Base-by-base conservation (phyloP, 2,329 filamentous ascomycete genomes). In the Microdochium bolleyi region DNA sequence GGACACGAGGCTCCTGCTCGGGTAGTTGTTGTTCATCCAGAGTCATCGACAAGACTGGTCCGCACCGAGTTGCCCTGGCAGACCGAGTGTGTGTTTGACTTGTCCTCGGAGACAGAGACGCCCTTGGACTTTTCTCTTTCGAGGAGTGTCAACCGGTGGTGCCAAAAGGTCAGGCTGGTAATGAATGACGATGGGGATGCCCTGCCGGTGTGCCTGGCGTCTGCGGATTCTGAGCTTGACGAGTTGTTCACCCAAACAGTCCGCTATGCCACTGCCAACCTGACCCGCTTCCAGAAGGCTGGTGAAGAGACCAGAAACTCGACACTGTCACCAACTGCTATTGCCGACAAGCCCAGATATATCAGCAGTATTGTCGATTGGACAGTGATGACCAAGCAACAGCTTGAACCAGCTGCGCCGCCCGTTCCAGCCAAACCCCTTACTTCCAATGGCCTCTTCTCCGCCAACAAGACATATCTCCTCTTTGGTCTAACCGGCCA, bases 401-500 rank as follows among this genome's bases (percentile, higher is more conserved):
- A 11, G 37, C 8, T 41, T 11, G 8, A 41, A n/a, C 10, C 37
- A 13, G 37, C n/a, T 41, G 37, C 19, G 10, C 37, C 10, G 7
- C 37, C 16, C 37, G 5, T 41, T 16, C 10, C 9, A 11, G n/a
- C 10, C 13, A 22, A 46, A 19, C 41, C 41, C 7, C 34, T 38
- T 16, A 8, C 34, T 38, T 5, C 34, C 5, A 16, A 19, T 9
- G 34, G 14, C 3, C 41, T 46, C 9, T 53, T 61, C 57, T 32
- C 53, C 54, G 51, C 56, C 3, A 53, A 60, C 14, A 53, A 53
- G 37, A 60, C 51, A 1, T 66, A 75, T 51, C 51, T 73, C 11
- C 56, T 75, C 0, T 58, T 70, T 7, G 73, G 73, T 7, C 57
- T 74, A 38, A 74, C 72, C 0, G 66, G 70, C n/a, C 71, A 75